These are phyloP conservation scores for Candida nonsorbophila DNA, from an alignment of 805 yeast genomes.

Conservation along the genomic window DNA sequence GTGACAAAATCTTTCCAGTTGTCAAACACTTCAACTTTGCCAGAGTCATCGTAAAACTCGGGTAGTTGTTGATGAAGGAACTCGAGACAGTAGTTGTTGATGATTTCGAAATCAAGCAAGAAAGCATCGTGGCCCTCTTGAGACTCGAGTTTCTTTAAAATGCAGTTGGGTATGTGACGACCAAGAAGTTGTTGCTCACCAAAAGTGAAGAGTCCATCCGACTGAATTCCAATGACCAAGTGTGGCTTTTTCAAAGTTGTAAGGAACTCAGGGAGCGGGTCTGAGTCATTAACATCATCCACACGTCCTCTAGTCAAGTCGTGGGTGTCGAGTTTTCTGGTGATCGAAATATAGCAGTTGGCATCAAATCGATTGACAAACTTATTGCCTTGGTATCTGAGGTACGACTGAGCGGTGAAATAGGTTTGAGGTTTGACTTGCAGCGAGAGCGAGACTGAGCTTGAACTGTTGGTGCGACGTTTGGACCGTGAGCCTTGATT, in stretches of 20 bases:
- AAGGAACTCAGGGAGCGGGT: slow-evolving; percentile 49
- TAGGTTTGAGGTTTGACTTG: slow-evolving; percentile 48
- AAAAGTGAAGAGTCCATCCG: slow-evolving; percentile 90
- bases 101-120: slow-evolving; percentile 78
- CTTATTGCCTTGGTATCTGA: slow-evolving; percentile 91
- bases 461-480: no score
- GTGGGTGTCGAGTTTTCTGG: slow-evolving; percentile 92
- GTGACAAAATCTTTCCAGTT: slow-evolving; percentile 38
- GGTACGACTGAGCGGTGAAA: slow-evolving; percentile 92
- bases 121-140: slow-evolving; percentile 99
- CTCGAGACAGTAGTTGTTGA: slow-evolving; percentile 62
- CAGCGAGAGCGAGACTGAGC: slow-evolving; percentile 2
- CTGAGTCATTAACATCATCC: slow-evolving; percentile 22
- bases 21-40: slow-evolving; percentile 37
- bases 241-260: slow-evolving; percentile 65
- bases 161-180: slow-evolving; percentile 62
- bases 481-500: slow-evolving; percentile 65
- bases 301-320: slow-evolving; percentile 80
- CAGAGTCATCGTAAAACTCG: slow-evolving; percentile 46
- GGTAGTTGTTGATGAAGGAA: slow-evolving; percentile 58
- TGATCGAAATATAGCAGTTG: slow-evolving; percentile 90
- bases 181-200: slow-evolving; percentile 88
- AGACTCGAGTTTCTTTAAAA: slow-evolving; percentile 68
- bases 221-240: slow-evolving; percentile 79
- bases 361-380: slow-evolving; percentile 91